phyloP scores from a whole-genome alignment of 1,284 basidiomycete genomes.

The Microbotryum silenes-acaulis region DNA sequence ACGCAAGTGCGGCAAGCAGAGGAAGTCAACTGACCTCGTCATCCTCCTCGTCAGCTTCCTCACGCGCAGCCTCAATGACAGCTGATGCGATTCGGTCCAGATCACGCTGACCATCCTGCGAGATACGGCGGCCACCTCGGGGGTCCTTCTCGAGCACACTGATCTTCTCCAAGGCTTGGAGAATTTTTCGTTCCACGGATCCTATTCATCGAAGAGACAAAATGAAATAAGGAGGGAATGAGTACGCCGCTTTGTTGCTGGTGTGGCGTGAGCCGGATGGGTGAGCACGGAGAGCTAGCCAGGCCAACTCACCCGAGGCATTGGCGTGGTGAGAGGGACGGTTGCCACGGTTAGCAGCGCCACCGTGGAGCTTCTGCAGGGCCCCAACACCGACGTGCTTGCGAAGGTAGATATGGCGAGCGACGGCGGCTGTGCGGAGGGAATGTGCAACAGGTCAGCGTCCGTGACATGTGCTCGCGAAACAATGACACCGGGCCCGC shows the following conservation, averaged over 20 bases:
- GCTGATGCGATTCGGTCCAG: conserved; percentile 98
- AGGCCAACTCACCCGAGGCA: conserved; percentile 53
- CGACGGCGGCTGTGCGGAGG: conserved; percentile 69
- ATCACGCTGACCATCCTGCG: conserved; percentile 92
- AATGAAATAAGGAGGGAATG: no score
- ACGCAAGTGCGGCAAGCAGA: no score
- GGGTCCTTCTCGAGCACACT: conserved; percentile 87
- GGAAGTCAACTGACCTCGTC: conserved; percentile 52
- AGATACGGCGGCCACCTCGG: conserved; percentile 92
- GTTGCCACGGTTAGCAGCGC: conserved; percentile 88
- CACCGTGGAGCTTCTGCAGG: conserved; percentile 93
- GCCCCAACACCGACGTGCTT: conserved; percentile 97
- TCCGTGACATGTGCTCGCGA: conserved; percentile 6
- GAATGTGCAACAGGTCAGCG: conserved; percentile 7
- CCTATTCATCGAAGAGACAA: no score
- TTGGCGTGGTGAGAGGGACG: conserved; percentile 89
- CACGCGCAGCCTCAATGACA: conserved; percentile 78
- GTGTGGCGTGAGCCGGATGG: background rate
- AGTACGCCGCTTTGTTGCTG: no score
- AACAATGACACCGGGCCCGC: conserved; percentile 6
- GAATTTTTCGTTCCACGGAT: conserved; percentile 49
- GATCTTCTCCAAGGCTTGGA: conserved; percentile 97
- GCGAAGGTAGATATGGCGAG: conserved; percentile 99
- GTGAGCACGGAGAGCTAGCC: background rate
- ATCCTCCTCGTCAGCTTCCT: conserved; percentile 77